Percentiles rank a stretch among this genome's conserved stretches.
Evolutionary conservation across 805 yeast genomes (phyloP).

Genomic region (Candida palmyrensis): DNA sequence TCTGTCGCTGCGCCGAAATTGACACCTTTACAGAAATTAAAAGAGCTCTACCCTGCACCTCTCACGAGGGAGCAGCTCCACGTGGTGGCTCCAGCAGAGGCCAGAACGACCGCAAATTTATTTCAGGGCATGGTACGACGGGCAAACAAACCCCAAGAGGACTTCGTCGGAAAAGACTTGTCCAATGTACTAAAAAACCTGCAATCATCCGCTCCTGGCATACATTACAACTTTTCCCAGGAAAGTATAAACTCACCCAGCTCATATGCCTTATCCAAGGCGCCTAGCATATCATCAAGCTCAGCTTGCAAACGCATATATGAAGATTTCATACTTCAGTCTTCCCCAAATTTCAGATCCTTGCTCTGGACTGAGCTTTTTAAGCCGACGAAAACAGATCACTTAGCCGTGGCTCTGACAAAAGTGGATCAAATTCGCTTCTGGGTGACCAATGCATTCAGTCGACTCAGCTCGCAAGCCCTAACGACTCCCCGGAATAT

Average conservation of each 20-base stretch:
- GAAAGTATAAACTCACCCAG: neutral
- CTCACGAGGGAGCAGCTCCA: conserved; percentile 27
- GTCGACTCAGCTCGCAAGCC: conserved; percentile 21
- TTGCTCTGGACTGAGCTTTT: conserved; percentile 43
- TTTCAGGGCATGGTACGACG: too few species aligned
- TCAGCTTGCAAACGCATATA: conserved; percentile 4
- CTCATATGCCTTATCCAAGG: neutral
- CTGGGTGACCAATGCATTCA: conserved; percentile 42
- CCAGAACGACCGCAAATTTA: too few species aligned
- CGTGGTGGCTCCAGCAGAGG: conserved; percentile 12
- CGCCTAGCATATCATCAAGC: too few species aligned
- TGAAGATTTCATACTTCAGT: conserved; percentile 5
- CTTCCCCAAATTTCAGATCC: neutral
- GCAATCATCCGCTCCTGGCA: too few species aligned
- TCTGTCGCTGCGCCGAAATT: conserved; percentile 21
- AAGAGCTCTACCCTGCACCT: conserved; percentile 26
- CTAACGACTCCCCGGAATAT: conserved; percentile 29
- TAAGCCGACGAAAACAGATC: conserved; percentile 29
- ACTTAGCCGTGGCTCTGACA: conserved; percentile 27
- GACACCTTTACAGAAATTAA: conserved; percentile 26
- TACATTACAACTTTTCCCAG: neutral
- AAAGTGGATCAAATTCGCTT: conserved; percentile 18
- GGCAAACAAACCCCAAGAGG: neutral
- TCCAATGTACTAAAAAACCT: neutral
- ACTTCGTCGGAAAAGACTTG: neutral